Percentiles rank a stretch among this genome's conserved stretches.
phyloP scores from a whole-genome alignment of 768 basidiomycete genomes.

The Rhizopogon rudus region DNA sequence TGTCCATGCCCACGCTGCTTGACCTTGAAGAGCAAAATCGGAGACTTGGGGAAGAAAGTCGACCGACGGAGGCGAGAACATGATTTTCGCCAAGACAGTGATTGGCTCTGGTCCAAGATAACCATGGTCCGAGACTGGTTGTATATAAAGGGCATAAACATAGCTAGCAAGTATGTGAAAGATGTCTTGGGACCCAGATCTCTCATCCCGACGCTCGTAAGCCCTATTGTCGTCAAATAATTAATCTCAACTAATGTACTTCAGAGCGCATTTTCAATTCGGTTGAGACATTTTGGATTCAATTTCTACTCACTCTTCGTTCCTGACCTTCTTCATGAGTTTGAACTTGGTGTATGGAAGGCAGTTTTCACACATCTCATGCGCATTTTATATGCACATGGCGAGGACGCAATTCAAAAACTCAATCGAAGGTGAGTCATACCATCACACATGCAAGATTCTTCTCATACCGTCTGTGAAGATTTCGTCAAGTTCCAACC shows the following conservation, averaged over 20 bases:
- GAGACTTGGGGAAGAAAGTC: conserved; percentile 5
- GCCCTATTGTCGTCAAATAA: not conserved
- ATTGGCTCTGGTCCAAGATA: not conserved
- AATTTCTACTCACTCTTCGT: conserved; percentile 24
- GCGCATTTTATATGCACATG: conserved; percentile 20
- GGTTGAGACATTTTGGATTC: conserved; percentile 12
- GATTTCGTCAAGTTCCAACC: conserved; percentile 9
- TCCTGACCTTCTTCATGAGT: conserved; percentile 34
- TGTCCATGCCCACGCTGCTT: conserved; percentile 20
- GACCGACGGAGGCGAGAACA: not conserved
- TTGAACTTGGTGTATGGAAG: conserved; percentile 36
- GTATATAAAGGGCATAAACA: conserved; percentile 1
- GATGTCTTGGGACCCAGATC: not conserved
- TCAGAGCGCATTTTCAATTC: conserved; percentile 33
- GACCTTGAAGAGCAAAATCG: conserved; percentile 5
- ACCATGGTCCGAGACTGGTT: conserved; percentile 1
- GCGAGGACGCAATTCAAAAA: not conserved
- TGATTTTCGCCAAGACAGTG: not conserved
- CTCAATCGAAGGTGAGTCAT: not conserved
- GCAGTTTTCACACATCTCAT: conserved; percentile 30
- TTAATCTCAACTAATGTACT: not conserved
- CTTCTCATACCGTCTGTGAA: not conserved
- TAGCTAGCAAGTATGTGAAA: not conserved
- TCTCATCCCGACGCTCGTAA: not conserved
- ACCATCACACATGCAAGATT: too few species aligned